Conservation (phyloP, 176 grass and related monocot species). For the Carex kokanica region DNA sequence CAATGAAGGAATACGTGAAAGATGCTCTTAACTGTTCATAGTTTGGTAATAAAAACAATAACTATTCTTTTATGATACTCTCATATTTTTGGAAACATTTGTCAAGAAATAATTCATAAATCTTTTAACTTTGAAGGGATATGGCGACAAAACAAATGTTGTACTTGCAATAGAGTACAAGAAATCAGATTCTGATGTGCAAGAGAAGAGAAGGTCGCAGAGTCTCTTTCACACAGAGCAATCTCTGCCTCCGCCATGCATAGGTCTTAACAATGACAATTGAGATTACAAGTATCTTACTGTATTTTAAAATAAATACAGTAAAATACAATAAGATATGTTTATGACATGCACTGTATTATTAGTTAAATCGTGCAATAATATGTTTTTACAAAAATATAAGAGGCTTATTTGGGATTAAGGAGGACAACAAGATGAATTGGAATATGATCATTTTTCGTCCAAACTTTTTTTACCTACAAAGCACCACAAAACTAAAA, state of each 20-base stretch:
- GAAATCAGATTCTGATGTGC: constrained; percentile 46
- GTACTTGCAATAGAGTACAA: constrained; percentile 71
- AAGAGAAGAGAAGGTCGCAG: no score
- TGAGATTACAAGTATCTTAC: no score
- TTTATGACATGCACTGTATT: no score
- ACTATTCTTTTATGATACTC: not conserved
- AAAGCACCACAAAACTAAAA: not conserved
- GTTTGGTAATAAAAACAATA: constrained; percentile 12
- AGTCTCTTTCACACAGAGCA: no score
- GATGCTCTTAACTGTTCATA: constrained; percentile 59
- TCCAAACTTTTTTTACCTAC: not conserved
- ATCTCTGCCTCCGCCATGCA: not conserved
- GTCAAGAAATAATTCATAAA: constrained; percentile 5
- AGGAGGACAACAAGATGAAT: not conserved
- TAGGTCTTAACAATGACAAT: no score
- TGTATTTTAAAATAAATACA: no score
- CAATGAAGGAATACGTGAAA: constrained; percentile 93
- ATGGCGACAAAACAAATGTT: constrained; percentile 34
- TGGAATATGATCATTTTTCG: not conserved
- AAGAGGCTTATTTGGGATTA: not conserved
- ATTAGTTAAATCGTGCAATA: no score
- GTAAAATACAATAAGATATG: no score
- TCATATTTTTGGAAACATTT: constrained; percentile 1
- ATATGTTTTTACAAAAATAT: not conserved
- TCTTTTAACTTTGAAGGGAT: constrained; percentile 21